phyloP scores from a whole-genome alignment of 495 filamentous ascomycete genomes.

The Penicillium nucicola region DNA sequence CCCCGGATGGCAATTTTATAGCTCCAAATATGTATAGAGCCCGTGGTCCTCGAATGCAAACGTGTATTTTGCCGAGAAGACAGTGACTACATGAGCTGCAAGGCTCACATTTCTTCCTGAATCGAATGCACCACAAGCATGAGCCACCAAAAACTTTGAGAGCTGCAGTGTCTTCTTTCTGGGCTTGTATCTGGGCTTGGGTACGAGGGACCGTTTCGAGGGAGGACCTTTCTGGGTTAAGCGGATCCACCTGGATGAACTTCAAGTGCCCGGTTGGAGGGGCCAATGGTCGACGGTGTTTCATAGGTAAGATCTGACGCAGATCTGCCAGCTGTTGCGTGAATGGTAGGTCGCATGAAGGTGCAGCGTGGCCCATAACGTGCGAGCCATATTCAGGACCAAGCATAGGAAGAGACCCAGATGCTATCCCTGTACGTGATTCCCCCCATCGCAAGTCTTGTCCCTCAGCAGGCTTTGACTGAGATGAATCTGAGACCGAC shows the following conservation, averaged over 20 bases:
- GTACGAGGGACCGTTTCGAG: slow-evolving; percentile 10
- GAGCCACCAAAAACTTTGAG: slow-evolving; percentile 24
- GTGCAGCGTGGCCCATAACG: too few species aligned
- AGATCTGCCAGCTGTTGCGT: too few species aligned
- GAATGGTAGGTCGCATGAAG: too few species aligned
- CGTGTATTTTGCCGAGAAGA: neutral
- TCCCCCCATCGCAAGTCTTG: too few species aligned
- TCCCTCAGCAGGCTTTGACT: too few species aligned
- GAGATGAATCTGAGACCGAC: too few species aligned
- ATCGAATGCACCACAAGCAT: slow-evolving; percentile 23
- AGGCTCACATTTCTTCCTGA: slow-evolving; percentile 26
- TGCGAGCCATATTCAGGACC: too few species aligned
- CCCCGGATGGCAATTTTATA: neutral
- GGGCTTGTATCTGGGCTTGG: slow-evolving; percentile 9
- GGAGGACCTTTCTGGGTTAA: neutral
- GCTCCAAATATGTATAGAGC: slow-evolving; percentile 6
- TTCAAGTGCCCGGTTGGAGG: neutral
- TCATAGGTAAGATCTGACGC: too few species aligned
- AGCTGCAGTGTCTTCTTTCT: slow-evolving; percentile 11
- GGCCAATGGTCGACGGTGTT: too few species aligned
- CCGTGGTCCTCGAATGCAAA: slow-evolving; percentile 18
- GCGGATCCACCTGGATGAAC: slow-evolving; percentile 15
- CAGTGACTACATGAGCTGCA: slow-evolving; percentile 19
- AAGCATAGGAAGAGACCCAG: too few species aligned
- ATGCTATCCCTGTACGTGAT: too few species aligned